These are phyloP conservation scores for Ustilago bromivora DNA, from an alignment of 1,284 basidiomycete genomes.

Conservation along the genomic window DNA sequence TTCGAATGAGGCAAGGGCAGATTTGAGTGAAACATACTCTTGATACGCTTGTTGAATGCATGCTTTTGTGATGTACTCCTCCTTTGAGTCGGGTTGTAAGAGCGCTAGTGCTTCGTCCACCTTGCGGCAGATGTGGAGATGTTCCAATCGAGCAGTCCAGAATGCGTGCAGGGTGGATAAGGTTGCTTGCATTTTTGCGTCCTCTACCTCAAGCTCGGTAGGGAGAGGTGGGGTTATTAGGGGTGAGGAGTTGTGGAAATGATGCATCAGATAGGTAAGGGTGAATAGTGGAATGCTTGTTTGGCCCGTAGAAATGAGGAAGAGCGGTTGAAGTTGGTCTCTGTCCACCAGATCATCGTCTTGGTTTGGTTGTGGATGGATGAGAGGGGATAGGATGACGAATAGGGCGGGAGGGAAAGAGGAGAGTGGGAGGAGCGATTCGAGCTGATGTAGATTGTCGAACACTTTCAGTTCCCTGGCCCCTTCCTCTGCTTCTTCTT, in stretches of 20 bases:
- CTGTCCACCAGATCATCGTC: slow-evolving; percentile 34
- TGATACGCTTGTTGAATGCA: slow-evolving; percentile 41
- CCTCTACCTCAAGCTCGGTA: not conserved
- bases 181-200: not conserved
- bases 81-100: not conserved
- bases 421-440: not conserved
- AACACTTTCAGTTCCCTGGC: not conserved
- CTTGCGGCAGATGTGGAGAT: not conserved
- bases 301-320: slow-evolving; percentile 22
- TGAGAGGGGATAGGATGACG: slow-evolving; percentile 13
- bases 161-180: slow-evolving; percentile 14
- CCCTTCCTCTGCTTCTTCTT: not conserved
- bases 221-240: not conserved
- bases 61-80: slow-evolving; percentile 17
- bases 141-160: not conserved
- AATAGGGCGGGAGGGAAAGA: not conserved
- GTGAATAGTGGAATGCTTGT: slow-evolving; percentile 25
- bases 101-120: slow-evolving; percentile 12
- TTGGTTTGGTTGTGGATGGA: slow-evolving; percentile 1
- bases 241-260: not conserved
- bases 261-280: slow-evolving; percentile 20
- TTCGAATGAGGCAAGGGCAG: slow-evolving; percentile 5
- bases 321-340: slow-evolving; percentile 36
- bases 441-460: slow-evolving; percentile 8
- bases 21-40: slow-evolving; percentile 19